Percentiles rank a stretch among this genome's conserved stretches.
These are phyloP conservation scores for Novymonas esmeraldas DNA, from an alignment of 208 protist genomes.

Conservation along the genomic window DNA sequence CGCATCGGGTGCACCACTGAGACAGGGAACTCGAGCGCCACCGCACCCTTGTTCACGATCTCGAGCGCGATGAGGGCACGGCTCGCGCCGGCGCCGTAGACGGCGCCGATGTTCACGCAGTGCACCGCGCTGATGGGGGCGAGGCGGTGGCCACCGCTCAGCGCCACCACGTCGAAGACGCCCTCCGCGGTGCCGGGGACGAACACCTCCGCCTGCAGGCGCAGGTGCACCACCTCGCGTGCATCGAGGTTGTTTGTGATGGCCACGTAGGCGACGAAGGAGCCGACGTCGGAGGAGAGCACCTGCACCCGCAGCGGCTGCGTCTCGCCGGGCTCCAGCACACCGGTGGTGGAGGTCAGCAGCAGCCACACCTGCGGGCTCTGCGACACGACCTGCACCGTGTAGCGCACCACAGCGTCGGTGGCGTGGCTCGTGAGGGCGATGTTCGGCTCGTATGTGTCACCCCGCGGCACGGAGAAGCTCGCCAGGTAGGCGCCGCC, in stretches of 20 bases:
- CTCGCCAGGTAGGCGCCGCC: constrained; percentile 56
- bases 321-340: constrained; percentile 62
- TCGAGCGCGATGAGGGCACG: constrained; percentile 70
- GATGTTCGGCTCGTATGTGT: constrained; percentile 69
- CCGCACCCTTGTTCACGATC: constrained; percentile 72
- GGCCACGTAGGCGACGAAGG: constrained; percentile 76
- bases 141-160: constrained; percentile 46
- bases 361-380: constrained; percentile 81
- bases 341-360: constrained; percentile 44
- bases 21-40: constrained; percentile 85
- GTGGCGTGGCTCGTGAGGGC: constrained; percentile 63
- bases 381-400: constrained; percentile 71
- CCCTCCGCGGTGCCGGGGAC: constrained; percentile 64
- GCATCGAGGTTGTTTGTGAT: constrained; percentile 67
- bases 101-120: constrained; percentile 62
- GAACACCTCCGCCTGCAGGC: constrained; percentile 80
- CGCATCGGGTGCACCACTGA: constrained; percentile 86
- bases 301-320: constrained; percentile 77
- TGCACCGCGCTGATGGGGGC: constrained; percentile 45
- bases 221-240: constrained; percentile 74
- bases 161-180: constrained; percentile 79
- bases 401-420: constrained; percentile 65
- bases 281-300: constrained; percentile 76
- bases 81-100: constrained; percentile 67
- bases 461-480: constrained; percentile 73